phyloP scores from a whole-genome alignment of 1,284 basidiomycete species.

The Tetrapyrgos nigripes region DNA sequence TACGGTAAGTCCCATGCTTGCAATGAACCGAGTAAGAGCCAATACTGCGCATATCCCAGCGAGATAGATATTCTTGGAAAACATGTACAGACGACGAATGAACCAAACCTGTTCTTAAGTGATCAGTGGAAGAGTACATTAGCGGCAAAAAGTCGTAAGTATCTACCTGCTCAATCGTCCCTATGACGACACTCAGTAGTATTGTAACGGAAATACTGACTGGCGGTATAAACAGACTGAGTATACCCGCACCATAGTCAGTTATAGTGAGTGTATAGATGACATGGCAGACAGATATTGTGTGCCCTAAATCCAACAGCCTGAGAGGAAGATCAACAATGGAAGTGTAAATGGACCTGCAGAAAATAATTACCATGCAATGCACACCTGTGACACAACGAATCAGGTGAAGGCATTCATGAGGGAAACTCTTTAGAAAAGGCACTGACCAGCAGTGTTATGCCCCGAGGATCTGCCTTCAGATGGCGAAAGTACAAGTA shows the following conservation, averaged over 20 bases:
- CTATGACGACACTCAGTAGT: conserved; percentile 3
- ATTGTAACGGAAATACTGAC: background rate
- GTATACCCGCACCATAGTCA: background rate
- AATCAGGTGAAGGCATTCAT: too few relatives aligned
- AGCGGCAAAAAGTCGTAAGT: background rate
- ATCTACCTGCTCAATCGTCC: conserved; percentile 7
- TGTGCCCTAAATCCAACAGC: conserved; percentile 7
- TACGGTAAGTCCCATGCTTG: background rate
- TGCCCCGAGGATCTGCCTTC: background rate
- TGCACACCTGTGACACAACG: background rate
- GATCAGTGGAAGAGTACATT: too few relatives aligned
- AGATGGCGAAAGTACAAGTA: background rate
- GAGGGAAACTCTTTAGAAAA: too few relatives aligned
- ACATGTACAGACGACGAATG: conserved; percentile 3
- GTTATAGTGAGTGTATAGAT: conserved; percentile 9
- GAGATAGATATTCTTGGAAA: conserved; percentile 6
- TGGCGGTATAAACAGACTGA: background rate
- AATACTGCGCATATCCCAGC: conserved; percentile 3
- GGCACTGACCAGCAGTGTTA: background rate
- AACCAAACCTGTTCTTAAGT: conserved; percentile 4
- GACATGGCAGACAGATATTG: conserved; percentile 2
- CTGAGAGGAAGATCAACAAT: too few relatives aligned
- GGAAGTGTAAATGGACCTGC: too few relatives aligned
- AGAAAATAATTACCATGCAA: conserved; percentile 3
- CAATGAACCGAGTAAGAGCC: background rate